Conservation (phyloP, 192 early-diverging fungal species). For the Rhizophagus prolifer region DNA sequence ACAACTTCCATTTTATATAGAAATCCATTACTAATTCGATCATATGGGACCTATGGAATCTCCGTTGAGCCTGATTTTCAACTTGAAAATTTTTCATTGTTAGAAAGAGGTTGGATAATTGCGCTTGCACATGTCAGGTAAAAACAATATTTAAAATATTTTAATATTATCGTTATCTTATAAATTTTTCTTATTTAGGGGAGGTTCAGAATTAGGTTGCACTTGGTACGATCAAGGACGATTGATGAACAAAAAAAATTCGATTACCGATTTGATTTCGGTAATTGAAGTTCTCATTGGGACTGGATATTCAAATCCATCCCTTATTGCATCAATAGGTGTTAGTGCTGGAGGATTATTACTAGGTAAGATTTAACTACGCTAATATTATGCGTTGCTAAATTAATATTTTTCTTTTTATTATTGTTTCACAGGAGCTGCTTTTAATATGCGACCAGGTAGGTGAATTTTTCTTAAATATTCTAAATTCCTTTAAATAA, state of each 20-base stretch:
- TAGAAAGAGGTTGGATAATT: conserved; percentile 79
- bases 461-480: not conserved
- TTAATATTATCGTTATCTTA: not conserved
- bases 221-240: conserved; percentile 79
- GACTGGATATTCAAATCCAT: conserved; percentile 51
- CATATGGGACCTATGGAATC: conserved; percentile 82
- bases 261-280: conserved; percentile 69
- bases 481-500: conserved; percentile 34
- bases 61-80: conserved; percentile 76
- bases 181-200: conserved; percentile 44
- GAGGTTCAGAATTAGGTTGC: conserved; percentile 75
- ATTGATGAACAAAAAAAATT: conserved; percentile 67
- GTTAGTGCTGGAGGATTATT: conserved; percentile 78
- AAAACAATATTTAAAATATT: not conserved
- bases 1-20: conserved; percentile 19
- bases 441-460: conserved; percentile 23
- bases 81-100: conserved; percentile 69
- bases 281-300: conserved; percentile 66
- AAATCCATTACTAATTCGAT: conserved; percentile 64
- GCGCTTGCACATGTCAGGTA: conserved; percentile 76
- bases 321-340: conserved; percentile 64
- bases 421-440: conserved; percentile 22
- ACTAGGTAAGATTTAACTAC: conserved; percentile 46
- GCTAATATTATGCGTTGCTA: not conserved
- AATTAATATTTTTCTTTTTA: conserved; percentile 18